These are phyloP conservation scores for Mediolabrus comicus DNA, from an alignment of 108 stramenopile species.

Conservation along the genomic window DNA sequence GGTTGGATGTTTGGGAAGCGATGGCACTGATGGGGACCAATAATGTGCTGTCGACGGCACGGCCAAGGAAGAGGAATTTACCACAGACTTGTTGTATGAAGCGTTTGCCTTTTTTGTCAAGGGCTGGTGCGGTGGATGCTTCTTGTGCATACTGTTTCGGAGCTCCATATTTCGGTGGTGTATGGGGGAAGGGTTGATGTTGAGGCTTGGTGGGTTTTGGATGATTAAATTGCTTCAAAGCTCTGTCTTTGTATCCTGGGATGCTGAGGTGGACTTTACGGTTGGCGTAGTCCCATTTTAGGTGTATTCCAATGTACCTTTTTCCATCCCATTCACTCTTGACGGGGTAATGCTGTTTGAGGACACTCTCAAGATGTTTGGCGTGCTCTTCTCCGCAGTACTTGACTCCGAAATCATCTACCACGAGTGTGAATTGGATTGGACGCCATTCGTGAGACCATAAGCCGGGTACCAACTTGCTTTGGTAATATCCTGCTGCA, in stretches of 20 bases:
- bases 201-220: conserved; percentile 29
- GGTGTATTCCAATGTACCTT: conserved; percentile 33
- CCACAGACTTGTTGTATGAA: conserved; percentile 42
- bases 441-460: conserved; percentile 34
- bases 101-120: conserved; percentile 19
- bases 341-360: conserved; percentile 7
- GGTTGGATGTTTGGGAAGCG: conserved; percentile 20
- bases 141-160: conserved; percentile 24
- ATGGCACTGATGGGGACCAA: conserved; percentile 26
- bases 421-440: conserved; percentile 19
- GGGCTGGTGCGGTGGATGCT: conserved; percentile 11
- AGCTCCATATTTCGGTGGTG: conserved; percentile 26
- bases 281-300: conserved; percentile 47
- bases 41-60: conserved; percentile 42
- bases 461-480: conserved; percentile 41
- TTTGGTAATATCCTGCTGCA: conserved; percentile 25
- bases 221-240: conserved; percentile 29
- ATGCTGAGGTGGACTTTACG: conserved; percentile 38
- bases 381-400: conserved; percentile 8
- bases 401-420: conserved; percentile 41
- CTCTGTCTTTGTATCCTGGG: conserved; percentile 53
- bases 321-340: conserved; percentile 29
- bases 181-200: conserved; percentile 23
- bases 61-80: conserved; percentile 42
- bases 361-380: background rate